Base-by-base conservation (phyloP, 345 rosid genomes). In the Salix dunnii region DNA sequence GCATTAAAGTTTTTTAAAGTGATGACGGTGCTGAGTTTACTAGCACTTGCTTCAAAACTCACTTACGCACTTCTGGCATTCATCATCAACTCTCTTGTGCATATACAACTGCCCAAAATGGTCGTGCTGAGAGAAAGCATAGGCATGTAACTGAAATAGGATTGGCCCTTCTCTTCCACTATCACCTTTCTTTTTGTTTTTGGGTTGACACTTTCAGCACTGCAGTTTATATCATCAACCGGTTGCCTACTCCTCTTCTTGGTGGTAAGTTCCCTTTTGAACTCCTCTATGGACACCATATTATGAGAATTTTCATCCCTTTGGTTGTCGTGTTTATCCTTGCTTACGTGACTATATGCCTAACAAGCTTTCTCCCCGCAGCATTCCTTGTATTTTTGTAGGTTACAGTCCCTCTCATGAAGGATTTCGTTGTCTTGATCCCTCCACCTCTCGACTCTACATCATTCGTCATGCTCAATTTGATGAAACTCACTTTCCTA, bases 401-500 rank as follows among this genome's bases (percentile, higher is more conserved):
- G 49, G 16, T 5, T 75, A 43, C 11, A 75, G 0, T 35, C 3
- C 68, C 1, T 33, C 36, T 40, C 20, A 74, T 20, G 40, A 74
- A 23, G 58, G 70, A 5, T 74, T 35, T 1, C 3, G 27, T 7
- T 74, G 58, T 40, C 51, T 21, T 25, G 51, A 40, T 33, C 68
- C 33, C 5, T 3, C 16, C 1, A 35, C 58, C 1, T 21, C 28
- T 38, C 25, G 67, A 67, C 1, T 73, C 13, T 43, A 71, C n/a
- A 42, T 63, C 70, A 64, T 60, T 17, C 28, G 20, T 0, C 81
- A 78, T 49, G 60, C 68, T 31, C 40, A 66, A 38, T 78, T 67
- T 72, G 77, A 78, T 72, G 62, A 78, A 12, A 43, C 6, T 17
- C 51, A 62, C 18, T 65, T 71, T 49, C 68, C 68, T 12, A 51